Evolutionary conservation across 306 rosid species (phyloP).

Genomic region (Vicia villosa): DNA sequence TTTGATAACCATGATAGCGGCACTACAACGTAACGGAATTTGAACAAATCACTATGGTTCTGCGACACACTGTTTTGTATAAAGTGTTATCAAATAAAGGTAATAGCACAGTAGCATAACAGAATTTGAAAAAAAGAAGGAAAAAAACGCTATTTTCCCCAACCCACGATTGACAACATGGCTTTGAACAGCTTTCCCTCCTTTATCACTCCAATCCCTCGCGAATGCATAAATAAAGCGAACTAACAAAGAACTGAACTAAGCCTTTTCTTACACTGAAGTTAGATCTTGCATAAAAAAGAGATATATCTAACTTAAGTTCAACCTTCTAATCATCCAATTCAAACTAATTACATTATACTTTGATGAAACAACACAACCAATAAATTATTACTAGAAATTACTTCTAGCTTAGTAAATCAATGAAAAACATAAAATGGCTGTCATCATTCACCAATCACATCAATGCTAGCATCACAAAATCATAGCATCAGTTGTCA

Average conservation of each 20-base stretch:
- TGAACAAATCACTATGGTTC: too few relatives aligned
- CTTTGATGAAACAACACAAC: not conserved
- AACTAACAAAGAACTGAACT: conserved; percentile 18
- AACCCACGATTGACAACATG: too few relatives aligned
- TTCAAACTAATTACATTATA: not conserved
- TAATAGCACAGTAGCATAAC: too few relatives aligned
- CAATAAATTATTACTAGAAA: not conserved
- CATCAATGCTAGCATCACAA: not conserved
- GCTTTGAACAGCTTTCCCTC: not conserved
- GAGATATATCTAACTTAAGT: not conserved
- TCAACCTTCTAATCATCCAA: not conserved
- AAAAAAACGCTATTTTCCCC: too few relatives aligned
- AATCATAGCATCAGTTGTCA: not conserved
- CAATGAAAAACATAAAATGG: not conserved
- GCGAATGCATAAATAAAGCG: not conserved
- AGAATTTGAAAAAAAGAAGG: too few relatives aligned
- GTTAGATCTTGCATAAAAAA: not conserved
- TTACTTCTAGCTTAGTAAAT: not conserved
- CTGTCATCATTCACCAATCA: not conserved
- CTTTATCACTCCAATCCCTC: too few relatives aligned
- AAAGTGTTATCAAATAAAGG: too few relatives aligned
- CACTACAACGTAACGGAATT: too few relatives aligned
- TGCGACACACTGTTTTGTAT: too few relatives aligned
- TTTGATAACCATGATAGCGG: too few relatives aligned
- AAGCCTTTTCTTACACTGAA: conserved; percentile 1